Evolutionary conservation across 495 filamentous ascomycete genomes (phyloP), one percentile per base, ranked within the genome.

Genomic region (Aspergillus avenaceus): DNA sequence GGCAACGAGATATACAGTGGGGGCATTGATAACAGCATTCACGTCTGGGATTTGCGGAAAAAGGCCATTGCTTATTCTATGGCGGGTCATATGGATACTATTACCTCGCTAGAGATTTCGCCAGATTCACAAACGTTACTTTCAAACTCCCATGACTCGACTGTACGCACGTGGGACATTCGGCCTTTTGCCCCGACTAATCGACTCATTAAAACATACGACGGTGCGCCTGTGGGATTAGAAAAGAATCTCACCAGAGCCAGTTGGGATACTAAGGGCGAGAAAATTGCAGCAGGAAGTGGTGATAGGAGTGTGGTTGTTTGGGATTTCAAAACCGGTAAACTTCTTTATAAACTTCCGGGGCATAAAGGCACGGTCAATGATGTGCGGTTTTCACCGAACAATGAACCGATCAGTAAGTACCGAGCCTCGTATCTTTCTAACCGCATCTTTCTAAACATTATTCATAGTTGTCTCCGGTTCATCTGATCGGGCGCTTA

Each of bases 361-460:
- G 93, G 93, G 0, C 93, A 99, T 61, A 92, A 91, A 66, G 93
- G 95, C 11, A 87, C 90, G 1, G 95, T 98, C 36, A 98, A 97
- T 61, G 91, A 92, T 64, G 91, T 92, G 45, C 84, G 90, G 55
- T 92, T 99, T 62, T 86, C 87, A 27, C 90, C 93, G 2, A 73
- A 74, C 36, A 82, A 83, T 34, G 91, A 95, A 54, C 89, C 91
- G 36, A 85, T 97, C 41, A 84, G 92, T 97, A 77, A 83, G 92
- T 86, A 12, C 5, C 11, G 43, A 40, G 8, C 69, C n/a, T 23
- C 4, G 9, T 42, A 9, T 8, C 37, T 8, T 1, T 26, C 1
- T n/a, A 19, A 24, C 6, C 13, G 22, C 34, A 28, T 23, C 12
- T 38, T 50, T 45, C 46, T 55, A 38, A 53, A 37, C 37, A 6